Percentiles rank a stretch among this genome's conserved stretches.
Conservation (phyloP, 2,329 filamentous ascomycete species). For the Sclerotinia sclerotiorum region DNA sequence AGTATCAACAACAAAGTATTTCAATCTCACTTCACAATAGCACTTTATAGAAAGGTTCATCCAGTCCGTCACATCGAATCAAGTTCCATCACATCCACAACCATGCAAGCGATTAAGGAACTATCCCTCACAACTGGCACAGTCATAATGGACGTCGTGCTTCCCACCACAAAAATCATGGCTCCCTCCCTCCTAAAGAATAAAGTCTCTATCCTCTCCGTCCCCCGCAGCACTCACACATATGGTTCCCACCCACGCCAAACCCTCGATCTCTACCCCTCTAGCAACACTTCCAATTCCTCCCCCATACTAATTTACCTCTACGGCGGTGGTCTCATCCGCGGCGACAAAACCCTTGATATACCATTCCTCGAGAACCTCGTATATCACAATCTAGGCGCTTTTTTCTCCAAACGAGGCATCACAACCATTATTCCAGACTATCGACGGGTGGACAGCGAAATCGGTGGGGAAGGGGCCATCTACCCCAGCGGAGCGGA, state of each 20-base stretch:
- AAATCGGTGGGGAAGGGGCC: conserved; percentile 34
- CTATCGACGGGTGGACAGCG: conserved; percentile 36
- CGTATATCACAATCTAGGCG: conserved; percentile 38
- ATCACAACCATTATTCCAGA: conserved; percentile 36
- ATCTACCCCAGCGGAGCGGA: conserved; percentile 37
- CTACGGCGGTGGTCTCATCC: conserved; percentile 37
- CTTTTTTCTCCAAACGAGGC: conserved; percentile 36
- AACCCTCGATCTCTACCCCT: conserved; percentile 36
- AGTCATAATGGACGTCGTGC: conserved; percentile 29
- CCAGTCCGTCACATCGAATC: background rate
- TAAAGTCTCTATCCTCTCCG: conserved; percentile 32
- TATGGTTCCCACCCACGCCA: conserved; percentile 39
- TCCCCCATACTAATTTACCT: conserved; percentile 37
- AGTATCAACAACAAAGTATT: background rate
- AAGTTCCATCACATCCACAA: background rate
- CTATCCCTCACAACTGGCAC: conserved; percentile 29
- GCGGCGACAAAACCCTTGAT: conserved; percentile 34
- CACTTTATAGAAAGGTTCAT: no score
- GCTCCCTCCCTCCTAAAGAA: conserved; percentile 33
- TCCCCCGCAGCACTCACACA: conserved; percentile 27
- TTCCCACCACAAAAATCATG: conserved; percentile 34
- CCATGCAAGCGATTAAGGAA: conserved; percentile 33
- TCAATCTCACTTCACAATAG: background rate
- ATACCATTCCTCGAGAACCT: conserved; percentile 27
- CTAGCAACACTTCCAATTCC: conserved; percentile 20